Conservation (phyloP, 345 rosid genomes). For the Conringia planisiliqua region DNA sequence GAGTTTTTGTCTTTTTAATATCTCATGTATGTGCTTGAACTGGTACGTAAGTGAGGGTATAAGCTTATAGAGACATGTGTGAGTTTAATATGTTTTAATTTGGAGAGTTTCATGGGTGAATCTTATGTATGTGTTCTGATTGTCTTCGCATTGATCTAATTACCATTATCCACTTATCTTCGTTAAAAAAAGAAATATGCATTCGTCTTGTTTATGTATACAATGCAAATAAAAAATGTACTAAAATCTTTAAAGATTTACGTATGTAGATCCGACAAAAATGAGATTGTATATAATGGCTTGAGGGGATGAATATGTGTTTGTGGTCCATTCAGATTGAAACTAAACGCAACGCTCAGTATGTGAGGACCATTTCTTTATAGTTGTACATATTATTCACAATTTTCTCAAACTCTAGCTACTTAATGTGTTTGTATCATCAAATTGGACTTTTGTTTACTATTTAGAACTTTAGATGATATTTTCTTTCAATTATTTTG, state of each 20-base stretch:
- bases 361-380: conserved; percentile 31
- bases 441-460: not conserved
- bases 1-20: not conserved
- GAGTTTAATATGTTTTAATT: not conserved
- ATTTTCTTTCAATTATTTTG: conserved; percentile 17
- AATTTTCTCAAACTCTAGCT: conserved; percentile 8
- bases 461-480: not conserved
- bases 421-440: conserved; percentile 2
- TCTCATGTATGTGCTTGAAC: not conserved
- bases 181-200: not conserved
- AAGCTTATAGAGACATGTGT: not conserved
- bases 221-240: not conserved
- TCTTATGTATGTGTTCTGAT: not conserved
- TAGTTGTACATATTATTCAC: not conserved
- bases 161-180: not conserved
- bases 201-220: too few relatives aligned
- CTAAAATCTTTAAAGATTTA: conserved; percentile 2
- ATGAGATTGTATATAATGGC: conserved; percentile 11
- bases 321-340: conserved; percentile 28
- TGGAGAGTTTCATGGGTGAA: not conserved
- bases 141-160: not conserved
- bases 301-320: conserved; percentile 22
- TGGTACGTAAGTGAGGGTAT: not conserved
- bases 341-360: not conserved
- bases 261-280: conserved; percentile 5